phyloP scores from a whole-genome alignment of 768 basidiomycete genomes.

The Boletus rubescentipes region DNA sequence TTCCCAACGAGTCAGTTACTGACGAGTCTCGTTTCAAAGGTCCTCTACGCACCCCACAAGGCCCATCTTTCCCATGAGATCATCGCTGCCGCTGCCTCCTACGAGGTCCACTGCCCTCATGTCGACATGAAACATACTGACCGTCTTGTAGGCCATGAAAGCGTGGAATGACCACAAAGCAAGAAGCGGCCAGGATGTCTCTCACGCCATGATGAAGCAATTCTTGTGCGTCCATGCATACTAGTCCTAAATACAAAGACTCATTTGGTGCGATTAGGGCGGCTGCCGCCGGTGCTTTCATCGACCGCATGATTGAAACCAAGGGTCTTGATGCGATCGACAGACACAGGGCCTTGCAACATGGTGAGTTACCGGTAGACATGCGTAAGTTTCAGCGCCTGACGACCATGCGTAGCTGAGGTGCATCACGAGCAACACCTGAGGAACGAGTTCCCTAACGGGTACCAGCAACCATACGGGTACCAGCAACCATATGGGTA shows the following conservation, averaged over 20 bases:
- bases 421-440: neutral
- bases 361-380: conserved; percentile 25
- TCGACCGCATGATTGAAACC: conserved; percentile 56
- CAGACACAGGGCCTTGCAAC: conserved; percentile 39
- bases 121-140: neutral
- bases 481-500: too few species aligned
- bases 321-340: conserved; percentile 55
- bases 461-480: too few species aligned
- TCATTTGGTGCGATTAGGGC: conserved; percentile 38
- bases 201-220: conserved; percentile 59
- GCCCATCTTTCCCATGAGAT: conserved; percentile 63
- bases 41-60: conserved; percentile 51
- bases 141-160: conserved; percentile 52
- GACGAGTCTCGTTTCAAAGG: conserved; percentile 32
- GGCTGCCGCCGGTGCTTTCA: conserved; percentile 51
- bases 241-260: neutral
- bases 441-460: too few species aligned
- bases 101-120: conserved; percentile 42
- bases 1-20: neutral
- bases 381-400: neutral
- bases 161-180: conserved; percentile 56
- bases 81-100: conserved; percentile 65
- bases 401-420: conserved; percentile 9
- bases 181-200: conserved; percentile 46
- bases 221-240: conserved; percentile 38